Evolutionary conservation across 768 basidiomycete species (phyloP).

Genomic region (Termitomyces sp.): DNA sequence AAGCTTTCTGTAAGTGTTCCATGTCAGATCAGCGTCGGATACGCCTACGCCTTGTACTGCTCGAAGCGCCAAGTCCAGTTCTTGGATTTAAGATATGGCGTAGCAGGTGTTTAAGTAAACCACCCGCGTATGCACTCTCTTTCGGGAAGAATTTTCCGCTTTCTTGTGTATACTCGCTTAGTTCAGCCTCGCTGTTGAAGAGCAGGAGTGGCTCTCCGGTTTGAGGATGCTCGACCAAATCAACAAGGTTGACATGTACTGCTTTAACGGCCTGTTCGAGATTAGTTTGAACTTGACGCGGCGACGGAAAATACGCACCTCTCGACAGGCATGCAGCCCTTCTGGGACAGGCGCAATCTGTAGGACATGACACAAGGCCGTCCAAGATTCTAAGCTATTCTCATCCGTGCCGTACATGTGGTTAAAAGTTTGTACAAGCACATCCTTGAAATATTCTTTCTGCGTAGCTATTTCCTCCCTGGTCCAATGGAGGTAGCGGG

Average conservation of each 20-base stretch:
- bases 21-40: neutral
- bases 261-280: conserved; percentile 19
- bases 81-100: conserved; percentile 20
- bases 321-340: conserved; percentile 18
- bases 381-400: conserved; percentile 19
- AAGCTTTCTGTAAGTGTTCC: neutral
- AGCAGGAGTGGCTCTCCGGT: conserved; percentile 5
- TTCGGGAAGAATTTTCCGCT: conserved; percentile 26
- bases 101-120: conserved; percentile 24
- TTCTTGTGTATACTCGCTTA: conserved; percentile 25
- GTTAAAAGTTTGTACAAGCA: conserved; percentile 27
- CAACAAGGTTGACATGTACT: conserved; percentile 34
- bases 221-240: conserved; percentile 23
- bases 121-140: conserved; percentile 23
- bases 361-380: too few relatives aligned
- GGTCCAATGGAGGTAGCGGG: conserved; percentile 12
- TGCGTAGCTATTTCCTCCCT: conserved; percentile 8
- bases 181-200: conserved; percentile 19
- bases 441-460: conserved; percentile 19
- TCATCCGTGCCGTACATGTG: conserved; percentile 26
- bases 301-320: conserved; percentile 11
- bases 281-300: neutral
- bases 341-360: conserved; percentile 21
- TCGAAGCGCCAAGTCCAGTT: neutral
- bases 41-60: neutral